These are phyloP conservation scores for Quercus wislizeni DNA, from an alignment of 306 rosid genomes.

Conservation along the genomic window DNA sequence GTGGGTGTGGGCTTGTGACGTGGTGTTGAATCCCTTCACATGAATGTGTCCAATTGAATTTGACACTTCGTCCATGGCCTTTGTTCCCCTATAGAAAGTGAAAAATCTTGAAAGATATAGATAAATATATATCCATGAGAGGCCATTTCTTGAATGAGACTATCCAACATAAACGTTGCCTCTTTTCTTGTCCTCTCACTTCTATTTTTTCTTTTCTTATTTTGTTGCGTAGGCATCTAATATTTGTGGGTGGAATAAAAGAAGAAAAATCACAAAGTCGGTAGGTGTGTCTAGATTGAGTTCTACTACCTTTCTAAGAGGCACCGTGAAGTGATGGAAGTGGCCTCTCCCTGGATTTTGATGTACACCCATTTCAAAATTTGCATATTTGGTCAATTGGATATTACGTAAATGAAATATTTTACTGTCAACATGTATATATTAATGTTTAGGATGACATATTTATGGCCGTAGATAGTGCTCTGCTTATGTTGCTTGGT, in stretches of 20 bases:
- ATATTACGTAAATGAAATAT: not conserved
- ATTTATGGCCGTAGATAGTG: not conserved
- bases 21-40: conserved; percentile 11
- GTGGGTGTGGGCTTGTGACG: not conserved
- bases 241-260: not conserved
- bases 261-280: not conserved
- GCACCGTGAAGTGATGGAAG: not conserved
- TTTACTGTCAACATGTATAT: no score
- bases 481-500: not conserved
- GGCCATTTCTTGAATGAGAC: not conserved
- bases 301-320: not conserved
- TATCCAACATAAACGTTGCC: not conserved
- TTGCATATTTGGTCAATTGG: not conserved
- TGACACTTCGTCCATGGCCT: not conserved
- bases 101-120: not conserved
- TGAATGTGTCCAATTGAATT: not conserved
- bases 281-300: not conserved
- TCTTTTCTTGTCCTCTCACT: not conserved
- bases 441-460: not conserved
- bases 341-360: not conserved
- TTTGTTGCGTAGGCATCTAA: not conserved
- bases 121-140: not conserved
- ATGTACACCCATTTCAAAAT: not conserved
- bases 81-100: not conserved
- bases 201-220: not conserved